A percentile compares a stretch with the other conserved stretches of the same genome.
These are phyloP conservation scores for Trametes sp. DNA, from an alignment of 1,284 basidiomycete species.

Conservation along the genomic window DNA sequence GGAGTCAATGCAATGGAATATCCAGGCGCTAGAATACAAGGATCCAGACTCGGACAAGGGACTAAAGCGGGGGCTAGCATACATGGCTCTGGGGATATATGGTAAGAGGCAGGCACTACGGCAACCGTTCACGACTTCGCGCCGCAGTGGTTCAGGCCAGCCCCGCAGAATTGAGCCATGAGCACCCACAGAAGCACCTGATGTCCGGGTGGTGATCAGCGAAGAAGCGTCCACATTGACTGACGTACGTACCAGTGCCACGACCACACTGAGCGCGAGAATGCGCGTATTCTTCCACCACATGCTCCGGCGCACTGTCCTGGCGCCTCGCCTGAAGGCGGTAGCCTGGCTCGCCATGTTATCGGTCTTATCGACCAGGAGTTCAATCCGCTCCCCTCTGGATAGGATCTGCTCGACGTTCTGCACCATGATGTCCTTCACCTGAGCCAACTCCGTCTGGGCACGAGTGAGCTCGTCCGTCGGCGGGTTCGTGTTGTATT, in stretches of 20 bases:
- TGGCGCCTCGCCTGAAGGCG: constrained; percentile 93
- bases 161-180: constrained; percentile 88
- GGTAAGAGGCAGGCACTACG: background rate
- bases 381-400: constrained; percentile 94
- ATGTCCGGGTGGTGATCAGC: constrained; percentile 24
- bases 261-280: constrained; percentile 73
- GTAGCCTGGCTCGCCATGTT: constrained; percentile 94
- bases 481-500: constrained; percentile 90
- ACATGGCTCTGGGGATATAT: constrained; percentile 9
- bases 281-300: constrained; percentile 96
- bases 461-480: constrained; percentile 92
- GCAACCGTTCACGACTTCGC: constrained; percentile 37
- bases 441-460: constrained; percentile 89
- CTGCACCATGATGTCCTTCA: constrained; percentile 98
- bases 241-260: constrained; percentile 72
- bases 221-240: constrained; percentile 10
- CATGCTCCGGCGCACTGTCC: constrained; percentile 89
- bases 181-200: constrained; percentile 83
- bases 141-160: constrained; percentile 71
- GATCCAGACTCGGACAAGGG: background rate
- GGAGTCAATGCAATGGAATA: constrained; percentile 1
- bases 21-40: constrained; percentile 26
- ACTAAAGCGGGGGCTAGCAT: constrained; percentile 20
- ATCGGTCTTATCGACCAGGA: constrained; percentile 97
- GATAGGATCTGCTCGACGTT: constrained; percentile 95